These are phyloP conservation scores for Glaciozyma martinii DNA, from an alignment of 768 basidiomycete species.

Conservation along the genomic window DNA sequence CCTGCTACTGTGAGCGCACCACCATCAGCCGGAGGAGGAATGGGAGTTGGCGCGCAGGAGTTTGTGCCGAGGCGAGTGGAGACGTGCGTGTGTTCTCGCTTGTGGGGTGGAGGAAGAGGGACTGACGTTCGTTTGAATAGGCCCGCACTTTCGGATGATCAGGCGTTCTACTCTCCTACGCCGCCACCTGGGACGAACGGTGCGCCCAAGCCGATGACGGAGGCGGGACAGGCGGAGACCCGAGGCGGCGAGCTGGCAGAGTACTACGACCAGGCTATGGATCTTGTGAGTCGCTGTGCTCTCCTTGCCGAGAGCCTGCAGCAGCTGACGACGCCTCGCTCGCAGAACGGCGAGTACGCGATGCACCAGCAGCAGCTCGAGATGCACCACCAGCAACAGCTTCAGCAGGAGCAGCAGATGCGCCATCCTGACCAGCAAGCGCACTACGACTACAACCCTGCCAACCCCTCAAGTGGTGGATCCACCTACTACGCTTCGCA, in stretches of 20 bases:
- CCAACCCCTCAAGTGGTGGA: background rate
- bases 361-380: background rate
- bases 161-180: constrained; percentile 10
- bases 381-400: constrained; percentile 27
- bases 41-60: constrained; percentile 10
- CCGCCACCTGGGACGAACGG: background rate
- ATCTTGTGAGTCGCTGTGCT: constrained; percentile 12
- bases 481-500: background rate
- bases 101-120: background rate
- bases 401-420: background rate
- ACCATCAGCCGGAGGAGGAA: background rate
- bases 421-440: background rate
- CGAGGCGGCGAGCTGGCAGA: constrained; percentile 6
- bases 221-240: background rate
- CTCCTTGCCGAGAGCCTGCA: background rate
- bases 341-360: constrained; percentile 14
- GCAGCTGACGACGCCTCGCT: background rate
- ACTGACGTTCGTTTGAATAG: background rate
- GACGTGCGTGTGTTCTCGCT: constrained; percentile 4
- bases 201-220: background rate
- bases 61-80: constrained; percentile 19
- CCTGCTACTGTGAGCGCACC: background rate
- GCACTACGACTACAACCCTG: background rate
- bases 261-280: constrained; percentile 26
- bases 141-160: constrained; percentile 17